Evolutionary conservation across 2,329 filamentous ascomycete genomes (phyloP).

Genomic region (Clonostachys rosea): DNA sequence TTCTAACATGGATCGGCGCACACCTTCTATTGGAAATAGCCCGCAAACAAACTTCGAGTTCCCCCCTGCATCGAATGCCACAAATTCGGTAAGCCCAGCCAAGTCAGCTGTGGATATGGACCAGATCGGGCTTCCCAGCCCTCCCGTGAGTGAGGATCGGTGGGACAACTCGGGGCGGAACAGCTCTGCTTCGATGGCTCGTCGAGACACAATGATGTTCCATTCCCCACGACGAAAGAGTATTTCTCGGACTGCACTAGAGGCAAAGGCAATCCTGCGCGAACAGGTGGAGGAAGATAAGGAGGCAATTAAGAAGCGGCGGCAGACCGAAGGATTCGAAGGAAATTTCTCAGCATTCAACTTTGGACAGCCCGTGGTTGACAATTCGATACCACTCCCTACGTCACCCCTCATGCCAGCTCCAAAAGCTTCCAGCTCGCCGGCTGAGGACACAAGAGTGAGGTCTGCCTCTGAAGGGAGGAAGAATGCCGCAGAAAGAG

Average conservation of each 20-base stretch:
- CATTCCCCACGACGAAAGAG: slow-evolving; percentile 38
- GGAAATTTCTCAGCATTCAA: slow-evolving; percentile 32
- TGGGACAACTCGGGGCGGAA: slow-evolving; percentile 32
- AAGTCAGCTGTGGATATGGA: not conserved
- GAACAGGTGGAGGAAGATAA: slow-evolving; percentile 1
- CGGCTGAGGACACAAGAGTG: not conserved
- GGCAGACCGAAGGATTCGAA: slow-evolving; percentile 21
- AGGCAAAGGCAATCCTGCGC: slow-evolving; percentile 15
- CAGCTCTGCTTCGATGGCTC: slow-evolving; percentile 33
- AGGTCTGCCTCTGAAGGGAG: not conserved
- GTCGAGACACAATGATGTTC: slow-evolving; percentile 44
- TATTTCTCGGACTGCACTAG: slow-evolving; percentile 22
- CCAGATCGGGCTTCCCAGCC: slow-evolving; percentile 29
- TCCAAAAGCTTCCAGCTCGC: not conserved
- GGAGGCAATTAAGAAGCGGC: slow-evolving; percentile 8
- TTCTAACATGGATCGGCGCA: too few species aligned
- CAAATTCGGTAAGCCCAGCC: too few species aligned
- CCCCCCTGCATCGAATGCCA: too few species aligned
- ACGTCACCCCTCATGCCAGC: not conserved
- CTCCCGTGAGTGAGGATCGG: slow-evolving; percentile 13
- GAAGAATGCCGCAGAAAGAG: slow-evolving; percentile 1
- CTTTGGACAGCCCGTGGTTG: slow-evolving; percentile 20
- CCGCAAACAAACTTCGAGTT: too few species aligned
- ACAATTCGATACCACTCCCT: not conserved
- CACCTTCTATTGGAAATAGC: too few species aligned